Percentiles rank a stretch among this genome's conserved stretches.
Evolutionary conservation across 2,329 filamentous ascomycete genomes (phyloP).

Genomic region (Talaromyces sp.): DNA sequence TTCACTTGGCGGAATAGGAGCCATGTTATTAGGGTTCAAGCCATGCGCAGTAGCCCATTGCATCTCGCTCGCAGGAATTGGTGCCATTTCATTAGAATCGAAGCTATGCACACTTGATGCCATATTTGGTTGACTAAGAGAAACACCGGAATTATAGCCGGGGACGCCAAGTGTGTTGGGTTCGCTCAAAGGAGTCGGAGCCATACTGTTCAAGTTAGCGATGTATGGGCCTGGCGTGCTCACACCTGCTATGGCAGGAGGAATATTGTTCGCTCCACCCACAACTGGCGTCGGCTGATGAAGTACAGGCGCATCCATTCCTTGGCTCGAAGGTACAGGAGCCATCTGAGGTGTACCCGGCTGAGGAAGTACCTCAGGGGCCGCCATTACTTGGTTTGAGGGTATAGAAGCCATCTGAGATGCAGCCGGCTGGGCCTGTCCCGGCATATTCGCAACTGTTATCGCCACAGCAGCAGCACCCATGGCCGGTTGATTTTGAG

Average conservation of each 20-base stretch:
- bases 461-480: not conserved
- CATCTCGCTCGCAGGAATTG: slow-evolving; percentile 5
- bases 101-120: not conserved
- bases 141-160: not conserved
- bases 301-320: not conserved
- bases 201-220: not conserved
- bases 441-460: not conserved
- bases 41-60: not conserved
- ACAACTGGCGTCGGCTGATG: not conserved
- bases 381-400: not conserved
- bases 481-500: not conserved
- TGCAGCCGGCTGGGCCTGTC: not conserved
- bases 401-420: not conserved
- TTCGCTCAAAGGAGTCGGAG: not conserved
- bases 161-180: not conserved
- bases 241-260: not conserved
- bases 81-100: not conserved
- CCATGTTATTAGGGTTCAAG: not conserved
- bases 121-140: not conserved
- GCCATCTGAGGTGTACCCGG: not conserved
- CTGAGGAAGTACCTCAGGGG: not conserved
- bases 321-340: not conserved
- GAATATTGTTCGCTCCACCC: not conserved
- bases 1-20: slow-evolving; percentile 15
- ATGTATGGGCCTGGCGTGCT: not conserved